Conservation (phyloP, 768 basidiomycete genomes). For the Goffeauzyma gilvescens region DNA sequence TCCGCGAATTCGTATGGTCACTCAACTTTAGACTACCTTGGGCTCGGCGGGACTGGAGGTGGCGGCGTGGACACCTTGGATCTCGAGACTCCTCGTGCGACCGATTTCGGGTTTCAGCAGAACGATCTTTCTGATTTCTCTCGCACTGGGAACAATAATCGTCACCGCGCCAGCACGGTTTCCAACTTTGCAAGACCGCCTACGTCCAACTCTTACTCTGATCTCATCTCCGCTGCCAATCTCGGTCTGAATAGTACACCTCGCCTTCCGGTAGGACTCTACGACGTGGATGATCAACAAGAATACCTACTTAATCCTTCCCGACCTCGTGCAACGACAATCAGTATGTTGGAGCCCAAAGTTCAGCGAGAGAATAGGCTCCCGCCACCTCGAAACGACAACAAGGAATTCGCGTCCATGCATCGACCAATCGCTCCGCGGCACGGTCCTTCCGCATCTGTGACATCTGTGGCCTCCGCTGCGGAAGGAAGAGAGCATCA, state of each 20-base stretch:
- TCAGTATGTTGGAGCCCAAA: slow-evolving; percentile 23
- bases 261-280: slow-evolving; percentile 11
- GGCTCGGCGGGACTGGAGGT: slow-evolving; percentile 55
- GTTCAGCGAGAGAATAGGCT: background rate
- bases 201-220: slow-evolving; percentile 12
- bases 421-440: slow-evolving; percentile 4
- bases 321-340: slow-evolving; percentile 30
- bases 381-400: slow-evolving; percentile 1
- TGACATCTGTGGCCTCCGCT: background rate
- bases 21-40: slow-evolving; percentile 89
- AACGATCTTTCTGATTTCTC: slow-evolving; percentile 40
- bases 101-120: slow-evolving; percentile 7
- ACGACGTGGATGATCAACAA: slow-evolving; percentile 25
- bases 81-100: slow-evolving; percentile 11
- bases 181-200: slow-evolving; percentile 68
- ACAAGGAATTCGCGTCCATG: slow-evolving; percentile 4
- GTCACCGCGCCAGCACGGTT: slow-evolving; percentile 74
- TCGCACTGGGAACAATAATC: slow-evolving; percentile 39
- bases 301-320: background rate
- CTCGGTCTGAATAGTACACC: slow-evolving; percentile 42
- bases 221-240: slow-evolving; percentile 38
- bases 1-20: slow-evolving; percentile 39
- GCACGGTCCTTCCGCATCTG: background rate
- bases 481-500: background rate
- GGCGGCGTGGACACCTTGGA: slow-evolving; percentile 11